Percentiles rank a stretch among this genome's conserved stretches.
phyloP scores from a whole-genome alignment of 345 rosid genomes.

The Limnanthes douglasii region DNA sequence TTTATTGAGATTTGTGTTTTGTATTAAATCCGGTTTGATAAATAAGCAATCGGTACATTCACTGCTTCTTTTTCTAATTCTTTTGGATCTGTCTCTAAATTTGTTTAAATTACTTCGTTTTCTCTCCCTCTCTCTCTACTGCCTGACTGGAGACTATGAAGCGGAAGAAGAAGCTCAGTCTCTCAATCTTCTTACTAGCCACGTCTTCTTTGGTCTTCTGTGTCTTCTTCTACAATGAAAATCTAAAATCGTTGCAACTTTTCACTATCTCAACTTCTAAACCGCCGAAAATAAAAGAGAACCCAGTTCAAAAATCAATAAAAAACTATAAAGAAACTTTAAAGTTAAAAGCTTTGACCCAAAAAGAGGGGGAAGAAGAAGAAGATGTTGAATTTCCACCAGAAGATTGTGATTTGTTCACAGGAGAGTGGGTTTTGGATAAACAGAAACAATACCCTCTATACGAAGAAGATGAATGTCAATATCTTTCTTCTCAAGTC shows the following conservation, averaged over 20 bases:
- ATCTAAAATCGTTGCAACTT: conserved; percentile 47
- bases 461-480: conserved; percentile 73
- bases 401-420: conserved; percentile 68
- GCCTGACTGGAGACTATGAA: too few species aligned
- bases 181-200: conserved; percentile 44
- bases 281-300: neutral
- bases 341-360: conserved; percentile 13
- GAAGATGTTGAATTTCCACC: conserved; percentile 60
- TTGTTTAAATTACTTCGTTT: too few species aligned
- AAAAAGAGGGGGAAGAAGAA: conserved; percentile 22
- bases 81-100: too few species aligned
- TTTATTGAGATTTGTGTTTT: too few species aligned
- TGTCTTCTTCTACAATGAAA: conserved; percentile 49
- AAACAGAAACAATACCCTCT: conserved; percentile 44
- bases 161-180: conserved; percentile 43
- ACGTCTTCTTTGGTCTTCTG: conserved; percentile 53
- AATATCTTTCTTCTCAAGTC: conserved; percentile 68
- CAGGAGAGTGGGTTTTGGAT: conserved; percentile 73
- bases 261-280: conserved; percentile 49
- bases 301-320: conserved; percentile 15
- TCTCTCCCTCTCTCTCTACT: too few species aligned
- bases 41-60: too few species aligned
- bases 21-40: too few species aligned
- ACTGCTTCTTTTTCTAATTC: too few species aligned
- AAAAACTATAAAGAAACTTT: conserved; percentile 6